Evolutionary conservation across 2,329 filamentous ascomycete species (phyloP).

Genomic region (Colletotrichum sp.): DNA sequence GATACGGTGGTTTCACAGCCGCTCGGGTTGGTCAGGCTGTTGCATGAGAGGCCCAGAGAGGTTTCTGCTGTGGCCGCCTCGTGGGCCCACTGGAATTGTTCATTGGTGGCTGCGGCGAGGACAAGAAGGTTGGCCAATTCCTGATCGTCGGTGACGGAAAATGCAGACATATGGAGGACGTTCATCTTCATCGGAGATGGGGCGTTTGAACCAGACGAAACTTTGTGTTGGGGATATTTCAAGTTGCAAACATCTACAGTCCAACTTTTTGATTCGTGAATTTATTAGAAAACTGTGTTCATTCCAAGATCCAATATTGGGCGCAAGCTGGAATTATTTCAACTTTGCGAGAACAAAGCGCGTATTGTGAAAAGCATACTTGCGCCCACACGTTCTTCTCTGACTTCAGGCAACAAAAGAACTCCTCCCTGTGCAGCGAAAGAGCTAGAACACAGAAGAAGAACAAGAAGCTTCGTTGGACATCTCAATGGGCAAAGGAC

Average conservation of each 20-base stretch:
- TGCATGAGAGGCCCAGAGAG: background rate
- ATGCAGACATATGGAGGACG: background rate
- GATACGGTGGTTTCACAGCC: background rate
- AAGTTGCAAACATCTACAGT: background rate
- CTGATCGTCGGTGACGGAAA: background rate
- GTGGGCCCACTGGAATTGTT: background rate
- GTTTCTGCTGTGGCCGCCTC: background rate
- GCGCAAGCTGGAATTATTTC: background rate
- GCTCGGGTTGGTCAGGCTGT: background rate
- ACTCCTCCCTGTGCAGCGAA: background rate
- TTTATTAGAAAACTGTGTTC: background rate
- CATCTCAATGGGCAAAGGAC: background rate
- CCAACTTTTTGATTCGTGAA: too few species aligned
- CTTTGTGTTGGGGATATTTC: background rate
- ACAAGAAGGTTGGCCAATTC: background rate
- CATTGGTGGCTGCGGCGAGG: background rate
- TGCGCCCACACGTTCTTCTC: background rate
- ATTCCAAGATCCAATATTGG: background rate
- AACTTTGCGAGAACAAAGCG: background rate
- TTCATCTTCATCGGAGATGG: too few species aligned
- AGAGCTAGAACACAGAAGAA: background rate
- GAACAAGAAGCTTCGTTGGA: background rate
- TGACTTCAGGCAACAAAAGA: background rate
- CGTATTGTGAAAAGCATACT: fast-evolving
- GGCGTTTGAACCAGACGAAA: background rate